Percentiles rank a stretch among this genome's conserved stretches.
phyloP scores from a whole-genome alignment of 345 rosid genomes.

The Eucalyptus tenuipes region DNA sequence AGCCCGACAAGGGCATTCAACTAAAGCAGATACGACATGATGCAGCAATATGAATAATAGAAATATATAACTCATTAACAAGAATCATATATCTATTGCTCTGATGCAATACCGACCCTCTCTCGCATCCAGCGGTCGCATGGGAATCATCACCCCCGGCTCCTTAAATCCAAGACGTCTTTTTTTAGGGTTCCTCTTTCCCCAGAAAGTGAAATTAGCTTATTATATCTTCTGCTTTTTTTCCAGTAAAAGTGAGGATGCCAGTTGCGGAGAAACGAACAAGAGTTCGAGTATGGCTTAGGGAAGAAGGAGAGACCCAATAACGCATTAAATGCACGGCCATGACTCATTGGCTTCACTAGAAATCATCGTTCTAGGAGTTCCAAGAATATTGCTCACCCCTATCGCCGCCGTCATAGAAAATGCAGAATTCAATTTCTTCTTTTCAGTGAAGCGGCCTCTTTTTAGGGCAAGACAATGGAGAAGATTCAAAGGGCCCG shows the following conservation, averaged over 20 bases:
- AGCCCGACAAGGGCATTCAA: not conserved
- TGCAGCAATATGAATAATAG: not conserved
- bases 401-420: not conserved
- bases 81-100: not conserved
- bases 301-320: not conserved
- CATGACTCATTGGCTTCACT: not conserved
- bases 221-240: accelerated
- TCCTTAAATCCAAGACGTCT: not conserved
- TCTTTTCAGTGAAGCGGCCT: not conserved
- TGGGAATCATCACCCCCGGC: not conserved
- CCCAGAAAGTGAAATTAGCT: not conserved
- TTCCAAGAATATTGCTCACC: not conserved
- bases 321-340: not conserved
- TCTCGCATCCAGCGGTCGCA: not conserved
- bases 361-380: not conserved
- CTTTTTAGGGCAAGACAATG: not conserved
- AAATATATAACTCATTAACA: not conserved
- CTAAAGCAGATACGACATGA: not conserved
- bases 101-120: not conserved
- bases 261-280: not conserved
- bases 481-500: not conserved
- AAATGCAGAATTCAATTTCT: not conserved
- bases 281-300: not conserved
- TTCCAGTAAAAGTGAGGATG: not conserved
- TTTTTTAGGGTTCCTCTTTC: not conserved